Conservation (phyloP, 2,329 filamentous ascomycete species). For the Cercospora sp. region DNA sequence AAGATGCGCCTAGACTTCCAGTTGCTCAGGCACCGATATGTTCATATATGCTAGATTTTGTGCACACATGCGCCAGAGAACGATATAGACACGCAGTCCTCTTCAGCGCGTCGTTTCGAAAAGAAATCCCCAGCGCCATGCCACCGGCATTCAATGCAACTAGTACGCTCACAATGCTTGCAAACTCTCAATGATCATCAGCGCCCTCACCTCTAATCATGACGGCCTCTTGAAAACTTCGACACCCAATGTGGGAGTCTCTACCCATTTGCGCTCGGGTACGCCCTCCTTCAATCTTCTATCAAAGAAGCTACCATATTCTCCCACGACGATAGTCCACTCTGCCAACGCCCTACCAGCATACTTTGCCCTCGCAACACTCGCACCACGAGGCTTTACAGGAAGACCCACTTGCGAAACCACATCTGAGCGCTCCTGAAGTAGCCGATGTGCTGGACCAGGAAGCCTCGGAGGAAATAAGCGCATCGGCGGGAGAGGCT, state of each 20-base stretch:
- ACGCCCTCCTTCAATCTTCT: conserved; percentile 73
- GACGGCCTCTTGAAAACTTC: conserved; percentile 56
- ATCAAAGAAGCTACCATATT: conserved; percentile 81
- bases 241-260: conserved; percentile 66
- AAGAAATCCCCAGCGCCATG: conserved; percentile 4
- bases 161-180: conserved; percentile 13
- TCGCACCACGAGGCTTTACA: conserved; percentile 42
- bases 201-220: conserved; percentile 1
- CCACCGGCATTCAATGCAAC: conserved; percentile 1
- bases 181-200: neutral
- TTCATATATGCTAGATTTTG: neutral
- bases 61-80: neutral
- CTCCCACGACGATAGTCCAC: conserved; percentile 72
- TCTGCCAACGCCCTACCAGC: conserved; percentile 74
- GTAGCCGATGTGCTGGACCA: conserved; percentile 65
- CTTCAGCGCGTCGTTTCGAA: neutral
- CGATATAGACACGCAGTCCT: neutral
- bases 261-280: conserved; percentile 64
- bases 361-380: conserved; percentile 55
- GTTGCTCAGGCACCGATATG: neutral
- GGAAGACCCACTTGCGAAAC: conserved; percentile 12
- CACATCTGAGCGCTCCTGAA: conserved; percentile 47
- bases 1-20: neutral
- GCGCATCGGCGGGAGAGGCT: conserved; percentile 60
- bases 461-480: conserved; percentile 70